Evolutionary conservation across 805 yeast species (phyloP), one percentile per base, ranked within the genome.

Genomic region (Ogataea ganodermae): DNA sequence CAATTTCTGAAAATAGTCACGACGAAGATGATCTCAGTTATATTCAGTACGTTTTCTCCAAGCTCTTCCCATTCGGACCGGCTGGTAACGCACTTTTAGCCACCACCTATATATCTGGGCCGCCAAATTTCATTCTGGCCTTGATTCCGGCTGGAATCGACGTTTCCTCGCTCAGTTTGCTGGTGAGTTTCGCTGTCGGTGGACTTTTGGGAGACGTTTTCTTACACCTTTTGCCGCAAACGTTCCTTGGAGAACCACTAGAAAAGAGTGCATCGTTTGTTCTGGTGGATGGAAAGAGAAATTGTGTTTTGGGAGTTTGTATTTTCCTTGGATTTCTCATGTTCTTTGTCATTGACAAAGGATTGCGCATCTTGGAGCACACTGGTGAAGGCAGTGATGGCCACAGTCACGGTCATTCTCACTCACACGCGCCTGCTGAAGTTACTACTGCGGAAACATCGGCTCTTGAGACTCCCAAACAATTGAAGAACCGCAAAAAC

Each of bases 171-270:
- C 66, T 84, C 30, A 70, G 80, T 8, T 60, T 78, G 21, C 63
- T 86, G 46, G 87, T 85, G 1, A 72, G 88, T 37, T 85, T 86
- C 67, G 91, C 92, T 12, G 76, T 82, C 40, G 94, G 94, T 37
- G 87, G 91, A 1, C 68, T 86, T 31, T 66, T 86, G 28, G 92
- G 92, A 37, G 92, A 86, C 60, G 81, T 85, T 1, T 83, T 86
- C 52, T 62, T 86, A 36, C 94, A 86, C 63, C 60, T 86, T 49
- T 65, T 86, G 39, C 94, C 94, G 3, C 86, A 83, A 57, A 78
- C 83, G 1, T 83, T 81, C 53, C 67, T 76, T 7, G 82, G 84
- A 10, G 81, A 79, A 48, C 66, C 71, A 1, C 56, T 67, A 36
- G 77, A 69, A 41, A 71, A 71, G 44, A 68, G 60, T 28, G 69